Base-by-base conservation (phyloP, 192 early-diverging fungal genomes). In the Coemansia sp. region DNA sequence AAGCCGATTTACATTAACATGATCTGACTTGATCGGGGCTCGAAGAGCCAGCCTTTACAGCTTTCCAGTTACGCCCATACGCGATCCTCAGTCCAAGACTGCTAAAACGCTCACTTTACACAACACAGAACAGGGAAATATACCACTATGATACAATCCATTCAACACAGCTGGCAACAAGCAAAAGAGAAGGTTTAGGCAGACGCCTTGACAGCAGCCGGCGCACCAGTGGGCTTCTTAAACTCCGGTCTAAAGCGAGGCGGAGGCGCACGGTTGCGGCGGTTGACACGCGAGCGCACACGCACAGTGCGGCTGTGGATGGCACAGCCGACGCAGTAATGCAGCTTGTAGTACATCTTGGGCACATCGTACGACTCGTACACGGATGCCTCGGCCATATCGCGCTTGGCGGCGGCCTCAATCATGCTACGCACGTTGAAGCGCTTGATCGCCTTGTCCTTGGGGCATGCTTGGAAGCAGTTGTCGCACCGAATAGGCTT, bases 401-500 rank as follows among this genome's bases (percentile, higher is more conserved):
- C 97, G 83, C 96, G 90, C 81, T 93, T 83, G 60, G 95, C 97
- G 60, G 97, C 97, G 69, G 86, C 84, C 86, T 99, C 97, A 59
- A 99, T 89, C 96, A 99, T 99, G 86, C 93, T 95, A 77, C 96
- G 90, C 87, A 99, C 89, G 68, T 90, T 86, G 87, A 96, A 94
- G 53, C 97, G 86, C 92, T 99, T 99, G 87, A 99, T 96, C 73
- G 97, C 93, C 92, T 99, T 99, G 86, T 99, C 97, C 93, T 95
- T 95, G 70, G 95, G 93, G 60, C 91, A 90, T 76, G 92, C 95
- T 82, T 95, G 92, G 68, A 89, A 87, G 84, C 97, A 99, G 94
- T 99, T 99, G 82, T 91, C 91, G 90, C 97, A 98, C 68, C 96
- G 91, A 74, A 98, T 92, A 71, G 89, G 88, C 85, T 92, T 93